phyloP scores from a whole-genome alignment of 2,329 filamentous ascomycete genomes.

The Exophiala aquamarina region DNA sequence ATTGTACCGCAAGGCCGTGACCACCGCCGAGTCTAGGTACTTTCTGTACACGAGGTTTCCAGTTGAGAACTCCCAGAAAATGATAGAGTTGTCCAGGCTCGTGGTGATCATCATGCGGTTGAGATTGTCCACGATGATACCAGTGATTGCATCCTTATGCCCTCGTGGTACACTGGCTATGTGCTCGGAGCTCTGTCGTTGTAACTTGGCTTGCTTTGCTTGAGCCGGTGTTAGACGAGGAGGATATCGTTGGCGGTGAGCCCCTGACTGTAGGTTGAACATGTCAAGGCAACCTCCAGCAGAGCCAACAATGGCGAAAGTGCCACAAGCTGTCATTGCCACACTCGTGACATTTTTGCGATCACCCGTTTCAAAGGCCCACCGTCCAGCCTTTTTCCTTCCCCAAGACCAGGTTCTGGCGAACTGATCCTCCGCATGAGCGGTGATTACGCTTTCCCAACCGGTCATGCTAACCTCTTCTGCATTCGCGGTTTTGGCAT shows the following conservation, averaged over 20 bases:
- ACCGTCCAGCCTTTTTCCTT: slow-evolving; percentile 85
- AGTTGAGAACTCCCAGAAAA: slow-evolving; percentile 95
- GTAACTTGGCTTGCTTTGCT: slow-evolving; percentile 70
- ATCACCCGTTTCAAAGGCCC: slow-evolving; percentile 87
- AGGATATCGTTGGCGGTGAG: slow-evolving; percentile 84
- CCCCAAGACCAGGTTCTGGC: slow-evolving; percentile 99
- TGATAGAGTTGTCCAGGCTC: slow-evolving; percentile 85
- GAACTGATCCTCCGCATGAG: slow-evolving; percentile 78
- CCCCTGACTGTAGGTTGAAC: slow-evolving; percentile 94
- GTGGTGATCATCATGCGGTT: slow-evolving; percentile 85
- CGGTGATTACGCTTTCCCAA: slow-evolving; percentile 96
- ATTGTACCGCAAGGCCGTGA: slow-evolving; percentile 78
- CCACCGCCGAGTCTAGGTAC: slow-evolving; percentile 77
- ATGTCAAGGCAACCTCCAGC: slow-evolving; percentile 81
- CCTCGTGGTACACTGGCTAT: slow-evolving; percentile 60
- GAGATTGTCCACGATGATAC: slow-evolving; percentile 82
- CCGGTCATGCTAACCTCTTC: slow-evolving; percentile 79
- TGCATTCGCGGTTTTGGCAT: slow-evolving; percentile 64
- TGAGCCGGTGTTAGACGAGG: slow-evolving; percentile 74
- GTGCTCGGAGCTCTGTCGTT: slow-evolving; percentile 53
- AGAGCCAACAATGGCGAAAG: slow-evolving; percentile 88
- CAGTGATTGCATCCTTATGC: slow-evolving; percentile 80
- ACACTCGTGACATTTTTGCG: slow-evolving; percentile 61
- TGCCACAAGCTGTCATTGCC: slow-evolving; percentile 86
- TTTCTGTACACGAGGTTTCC: slow-evolving; percentile 78